Conservation (phyloP, 2,329 filamentous ascomycete species). For the Myriosclerotinia scirpicola region DNA sequence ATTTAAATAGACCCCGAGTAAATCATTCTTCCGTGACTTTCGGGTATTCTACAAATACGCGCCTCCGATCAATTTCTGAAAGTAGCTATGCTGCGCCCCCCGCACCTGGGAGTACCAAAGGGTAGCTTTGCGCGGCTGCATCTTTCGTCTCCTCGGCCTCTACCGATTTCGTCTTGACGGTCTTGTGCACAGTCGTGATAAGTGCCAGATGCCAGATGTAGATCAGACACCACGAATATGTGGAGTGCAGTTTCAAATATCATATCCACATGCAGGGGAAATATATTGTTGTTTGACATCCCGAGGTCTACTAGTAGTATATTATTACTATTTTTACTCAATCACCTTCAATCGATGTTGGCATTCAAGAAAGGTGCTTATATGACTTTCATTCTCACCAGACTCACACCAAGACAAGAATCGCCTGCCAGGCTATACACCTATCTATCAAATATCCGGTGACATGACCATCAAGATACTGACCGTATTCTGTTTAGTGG, state of each 20-base stretch:
- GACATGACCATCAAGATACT: background rate
- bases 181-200: background rate
- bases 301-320: background rate
- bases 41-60: background rate
- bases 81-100: constrained; percentile 14
- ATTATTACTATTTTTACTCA: background rate
- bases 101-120: background rate
- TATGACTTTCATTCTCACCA: background rate
- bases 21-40: too few relatives aligned
- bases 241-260: background rate
- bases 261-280: background rate
- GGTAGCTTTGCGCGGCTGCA: background rate
- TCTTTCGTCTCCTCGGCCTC: constrained; percentile 4
- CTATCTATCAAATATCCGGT: background rate
- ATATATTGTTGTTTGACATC: background rate
- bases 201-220: constrained; percentile 10
- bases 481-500: background rate
- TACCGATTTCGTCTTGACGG: background rate
- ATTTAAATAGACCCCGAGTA: too few relatives aligned
- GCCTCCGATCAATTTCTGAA: background rate
- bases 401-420: background rate
- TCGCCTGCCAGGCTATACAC: too few relatives aligned
- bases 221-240: constrained; percentile 6
- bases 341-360: background rate
- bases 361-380: background rate